Evolutionary conservation across 768 basidiomycete genomes (phyloP), one percentile per base, ranked within the genome.

Genomic region (Calocera viscosa): DNA sequence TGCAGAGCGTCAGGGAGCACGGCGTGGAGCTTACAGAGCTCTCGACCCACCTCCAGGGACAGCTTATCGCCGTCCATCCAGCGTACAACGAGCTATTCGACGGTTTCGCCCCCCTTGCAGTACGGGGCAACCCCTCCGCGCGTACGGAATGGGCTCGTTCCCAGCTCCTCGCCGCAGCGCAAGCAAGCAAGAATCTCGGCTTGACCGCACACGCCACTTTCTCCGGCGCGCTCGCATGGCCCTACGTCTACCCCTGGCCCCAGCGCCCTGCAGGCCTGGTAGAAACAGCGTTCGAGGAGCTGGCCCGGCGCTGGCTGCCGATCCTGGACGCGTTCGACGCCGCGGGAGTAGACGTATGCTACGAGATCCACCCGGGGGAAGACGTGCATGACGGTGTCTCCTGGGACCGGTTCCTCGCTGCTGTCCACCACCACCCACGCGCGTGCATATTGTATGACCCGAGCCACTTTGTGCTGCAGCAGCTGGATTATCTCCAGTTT

Each of bases 241-340:
- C 53, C 53, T 60, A 5, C 53, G 14, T 60, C 26, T 60, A 60
- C 30, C 53, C 53, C 30, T 60, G 53, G 53, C 53, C 53, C 5
- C 53, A 60, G 22, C 53, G 53, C 14, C 53, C 53, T 5, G 14
- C 53, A 2, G 53, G 53, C 2, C 53, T 60, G 5, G 30, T 60
- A 2, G 53, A 60, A 14, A 60, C 53, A 2, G 53, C 53, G 11
- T 60, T 60, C 30, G 16, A 2, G 8, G 53, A 60, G 22, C 53
- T 60, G 11, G 53, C 53, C 2, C 53, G 22, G 16, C 53, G 53
- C 53, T 60, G 53, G 53, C 53, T 60, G 11, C 53, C 53, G 2
- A 60, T 60, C 30, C 53, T 60, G 30, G 53, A 60, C 53, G 53
- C 53, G 53, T 60, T 60, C 53, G 53, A 60, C 53, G 53, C 24